phyloP scores from a whole-genome alignment of 1,139 yeast species.

The Suhomyces anneliseae region DNA sequence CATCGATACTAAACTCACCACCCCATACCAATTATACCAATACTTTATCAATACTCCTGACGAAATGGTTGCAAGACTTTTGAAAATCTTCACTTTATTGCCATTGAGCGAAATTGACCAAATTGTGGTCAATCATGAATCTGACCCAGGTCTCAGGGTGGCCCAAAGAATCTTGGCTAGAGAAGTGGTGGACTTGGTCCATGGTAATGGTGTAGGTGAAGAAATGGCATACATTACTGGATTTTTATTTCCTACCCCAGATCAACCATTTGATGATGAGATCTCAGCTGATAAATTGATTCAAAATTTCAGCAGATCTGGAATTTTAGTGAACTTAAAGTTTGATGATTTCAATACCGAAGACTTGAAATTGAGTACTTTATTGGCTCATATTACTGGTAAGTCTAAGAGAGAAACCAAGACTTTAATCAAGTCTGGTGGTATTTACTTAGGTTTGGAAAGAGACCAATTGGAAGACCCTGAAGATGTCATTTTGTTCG shows the following conservation, averaged over 20 bases:
- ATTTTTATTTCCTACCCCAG: slow-evolving; percentile 63
- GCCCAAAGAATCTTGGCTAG: slow-evolving; percentile 80
- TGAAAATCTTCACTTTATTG: slow-evolving; percentile 76
- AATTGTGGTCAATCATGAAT: slow-evolving; percentile 51
- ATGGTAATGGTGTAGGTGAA: slow-evolving; percentile 76
- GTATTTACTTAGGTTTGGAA: slow-evolving; percentile 69
- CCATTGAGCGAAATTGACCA: slow-evolving; percentile 60
- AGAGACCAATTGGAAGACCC: slow-evolving; percentile 55
- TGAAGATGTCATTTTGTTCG: slow-evolving; percentile 50
- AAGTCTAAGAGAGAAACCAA: slow-evolving; percentile 55
- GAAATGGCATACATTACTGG: slow-evolving; percentile 64
- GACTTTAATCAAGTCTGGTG: slow-evolving; percentile 67
- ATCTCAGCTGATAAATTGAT: slow-evolving; percentile 56
- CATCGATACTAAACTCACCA: slow-evolving; percentile 68
- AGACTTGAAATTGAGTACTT: slow-evolving; percentile 43
- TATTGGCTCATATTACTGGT: slow-evolving; percentile 38
- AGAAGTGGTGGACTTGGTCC: slow-evolving; percentile 84
- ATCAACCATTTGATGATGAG: slow-evolving; percentile 47
- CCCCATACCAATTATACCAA: slow-evolving; percentile 83
- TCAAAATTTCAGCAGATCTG: slow-evolving; percentile 59
- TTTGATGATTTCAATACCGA: slow-evolving; percentile 34
- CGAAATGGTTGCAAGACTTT: slow-evolving; percentile 64
- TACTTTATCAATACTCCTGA: slow-evolving; percentile 82
- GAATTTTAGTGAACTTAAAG: slow-evolving; percentile 49
- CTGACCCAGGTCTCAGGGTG: slow-evolving; percentile 59